Evolutionary conservation across 306 rosid species (phyloP), one percentile per base, ranked within the genome.

Genomic region (Sechiopsis laciniata): DNA sequence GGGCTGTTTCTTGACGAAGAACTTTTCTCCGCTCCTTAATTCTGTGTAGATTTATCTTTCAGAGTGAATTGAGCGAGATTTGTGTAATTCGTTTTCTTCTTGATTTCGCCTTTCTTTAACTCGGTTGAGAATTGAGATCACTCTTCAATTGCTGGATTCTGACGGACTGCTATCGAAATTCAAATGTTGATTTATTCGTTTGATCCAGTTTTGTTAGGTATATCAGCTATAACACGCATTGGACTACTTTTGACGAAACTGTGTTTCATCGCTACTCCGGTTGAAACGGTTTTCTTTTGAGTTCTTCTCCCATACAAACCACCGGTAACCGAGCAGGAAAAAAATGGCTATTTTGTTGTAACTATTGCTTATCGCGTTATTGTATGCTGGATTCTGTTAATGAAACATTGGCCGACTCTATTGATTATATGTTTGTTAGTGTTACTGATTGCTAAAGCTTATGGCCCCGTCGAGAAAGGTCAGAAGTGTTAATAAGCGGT

Each of bases 401-500:
- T 1, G 56, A 67, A 21, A 19, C 13, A 12, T 7, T 21, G 12
- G 6, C 7, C 48, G 73, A 0, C 7, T 46, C 40, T 1, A 58
- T 16, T 58, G 62, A 53, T 61, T 71, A 55, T 79, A 81, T 62
- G 72, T 81, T 13, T 37, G 77, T 84, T 32, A 32, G 16, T 37
- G 76, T 85, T 85, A 67, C 86, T 79, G 92, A 73, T 74, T 65
- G 78, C 71, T 70, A 76, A 79, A 82, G 78, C 67, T 70, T 74
- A 90, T 94, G 98, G 87, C 92, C 71, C 96, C 98, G 50, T 78
- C 94, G 21, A 85, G 87, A 82, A 94, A 87, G 81, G 84, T 96
- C 29, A 86, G 75, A 80, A 83, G 88, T 83, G 95, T 84, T 80
- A 89, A 84, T 56, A 94, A 86, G 89, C 86, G 83, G 48, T 80